These are phyloP conservation scores for Pythium guiyangense DNA, from an alignment of 352 stramenopile species.

Conservation along the genomic window DNA sequence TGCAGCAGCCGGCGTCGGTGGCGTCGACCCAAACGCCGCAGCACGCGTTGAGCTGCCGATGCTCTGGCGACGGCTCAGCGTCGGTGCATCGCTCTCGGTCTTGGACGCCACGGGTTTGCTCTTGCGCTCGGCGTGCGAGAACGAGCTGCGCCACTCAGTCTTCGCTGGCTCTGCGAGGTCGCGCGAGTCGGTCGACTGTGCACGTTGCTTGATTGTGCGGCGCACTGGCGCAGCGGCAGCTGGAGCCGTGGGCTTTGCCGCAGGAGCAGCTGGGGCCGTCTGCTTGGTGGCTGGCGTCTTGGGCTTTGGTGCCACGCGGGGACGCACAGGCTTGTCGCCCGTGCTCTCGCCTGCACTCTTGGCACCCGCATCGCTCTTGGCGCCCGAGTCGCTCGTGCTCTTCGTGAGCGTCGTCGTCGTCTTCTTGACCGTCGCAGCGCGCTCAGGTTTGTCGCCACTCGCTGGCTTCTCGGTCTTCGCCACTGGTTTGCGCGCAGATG, in stretches of 20 bases:
- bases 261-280: no score
- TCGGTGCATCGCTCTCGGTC: background rate
- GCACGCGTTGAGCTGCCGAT: background rate
- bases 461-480: slow-evolving; percentile 3
- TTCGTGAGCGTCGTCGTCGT: background rate
- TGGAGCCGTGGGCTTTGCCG: no score
- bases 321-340: background rate
- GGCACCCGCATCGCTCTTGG: no score
- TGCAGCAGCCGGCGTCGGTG: background rate
- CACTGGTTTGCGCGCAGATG: background rate
- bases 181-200: slow-evolving; percentile 12
- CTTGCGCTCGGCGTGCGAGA: background rate
- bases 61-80: slow-evolving; percentile 5
- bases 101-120: background rate
- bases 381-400: background rate
- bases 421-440: background rate
- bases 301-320: slow-evolving; percentile 1
- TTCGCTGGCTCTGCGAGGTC: slow-evolving; percentile 3
- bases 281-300: background rate
- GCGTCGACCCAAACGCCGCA: background rate
- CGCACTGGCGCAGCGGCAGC: background rate
- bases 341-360: no score
- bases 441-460: slow-evolving; percentile 1
- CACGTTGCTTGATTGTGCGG: slow-evolving; percentile 6
- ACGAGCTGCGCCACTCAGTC: slow-evolving; percentile 5